phyloP scores from a whole-genome alignment of 192 early-diverging fungal genomes.

The Coemansia sp. region DNA sequence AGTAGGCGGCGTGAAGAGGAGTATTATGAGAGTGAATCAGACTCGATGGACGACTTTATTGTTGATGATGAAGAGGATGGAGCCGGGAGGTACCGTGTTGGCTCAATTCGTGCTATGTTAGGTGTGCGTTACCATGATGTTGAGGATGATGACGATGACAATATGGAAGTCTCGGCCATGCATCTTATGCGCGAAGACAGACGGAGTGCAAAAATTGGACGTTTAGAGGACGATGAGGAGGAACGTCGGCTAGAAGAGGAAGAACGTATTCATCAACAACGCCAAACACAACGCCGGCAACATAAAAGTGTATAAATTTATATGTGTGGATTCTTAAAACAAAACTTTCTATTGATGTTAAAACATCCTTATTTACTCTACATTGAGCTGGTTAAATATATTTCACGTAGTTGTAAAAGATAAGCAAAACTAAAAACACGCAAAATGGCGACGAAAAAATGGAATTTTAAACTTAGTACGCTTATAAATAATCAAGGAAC shows the following conservation, averaged over 20 bases:
- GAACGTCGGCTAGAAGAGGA: slow-evolving; percentile 31
- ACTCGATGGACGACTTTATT: slow-evolving; percentile 55
- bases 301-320: neutral
- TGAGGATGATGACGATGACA: slow-evolving; percentile 48
- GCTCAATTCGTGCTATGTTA: slow-evolving; percentile 43
- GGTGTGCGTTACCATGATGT: slow-evolving; percentile 50
- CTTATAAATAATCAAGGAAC: too few relatives aligned
- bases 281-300: slow-evolving; percentile 10
- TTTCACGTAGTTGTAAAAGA: too few relatives aligned
- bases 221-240: slow-evolving; percentile 44
- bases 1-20: slow-evolving; percentile 5
- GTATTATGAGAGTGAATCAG: slow-evolving; percentile 41
- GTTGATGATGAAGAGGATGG: slow-evolving; percentile 52
- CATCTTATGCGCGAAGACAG: slow-evolving; percentile 51
- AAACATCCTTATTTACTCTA: neutral
- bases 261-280: slow-evolving; percentile 20
- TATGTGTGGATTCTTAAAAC: neutral
- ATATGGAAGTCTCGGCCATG: slow-evolving; percentile 48
- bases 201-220: slow-evolving; percentile 41
- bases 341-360: neutral
- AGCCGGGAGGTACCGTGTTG: slow-evolving; percentile 29
- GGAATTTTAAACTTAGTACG: too few relatives aligned
- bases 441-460: too few relatives aligned
- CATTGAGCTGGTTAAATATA: too few relatives aligned
- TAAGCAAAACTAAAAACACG: too few relatives aligned